Conservation (phyloP, 1,139 yeast species). For the Pichia sp. region DNA sequence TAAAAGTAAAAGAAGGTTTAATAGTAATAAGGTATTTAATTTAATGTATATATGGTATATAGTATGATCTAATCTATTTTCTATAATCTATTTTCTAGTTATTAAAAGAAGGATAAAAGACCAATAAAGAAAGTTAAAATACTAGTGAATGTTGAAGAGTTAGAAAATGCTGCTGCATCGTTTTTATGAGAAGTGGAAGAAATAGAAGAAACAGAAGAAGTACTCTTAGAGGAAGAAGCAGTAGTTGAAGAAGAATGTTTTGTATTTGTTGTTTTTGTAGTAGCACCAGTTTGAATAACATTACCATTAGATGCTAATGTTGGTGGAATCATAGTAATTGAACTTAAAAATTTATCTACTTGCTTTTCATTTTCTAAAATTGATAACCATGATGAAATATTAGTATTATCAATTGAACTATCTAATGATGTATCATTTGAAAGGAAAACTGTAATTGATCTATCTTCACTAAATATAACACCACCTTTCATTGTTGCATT, state of each 20-base stretch:
- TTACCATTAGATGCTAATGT: slow-evolving; percentile 1
- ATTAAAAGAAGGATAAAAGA: not conserved
- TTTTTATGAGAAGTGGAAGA: slow-evolving; percentile 2
- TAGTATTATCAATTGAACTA: slow-evolving; percentile 31
- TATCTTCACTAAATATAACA: slow-evolving; percentile 57
- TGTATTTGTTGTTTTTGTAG: too few relatives aligned
- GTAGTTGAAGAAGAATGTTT: not conserved
- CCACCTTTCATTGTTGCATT: slow-evolving; percentile 59
- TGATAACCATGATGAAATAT: slow-evolving; percentile 35
- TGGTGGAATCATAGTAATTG: slow-evolving; percentile 20
- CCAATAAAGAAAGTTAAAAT: not conserved
- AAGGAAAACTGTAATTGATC: slow-evolving; percentile 54
- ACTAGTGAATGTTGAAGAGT: not conserved
- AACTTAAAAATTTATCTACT: slow-evolving; percentile 15
- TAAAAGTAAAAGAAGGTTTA: too few relatives aligned
- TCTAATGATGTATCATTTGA: slow-evolving; percentile 51
- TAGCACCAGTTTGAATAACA: not conserved
- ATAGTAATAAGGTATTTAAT: too few relatives aligned
- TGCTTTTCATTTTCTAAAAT: slow-evolving; percentile 12
- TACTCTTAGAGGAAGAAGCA: not conserved
- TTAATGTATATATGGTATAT: not conserved
- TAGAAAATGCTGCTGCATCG: not conserved
- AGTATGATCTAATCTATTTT: not conserved
- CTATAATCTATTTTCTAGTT: not conserved
- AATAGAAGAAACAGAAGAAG: slow-evolving; percentile 1